Percentiles rank a stretch among this genome's conserved stretches.
Conservation (phyloP, 2,329 filamentous ascomycete genomes). For the Stenocarpella maydis region DNA sequence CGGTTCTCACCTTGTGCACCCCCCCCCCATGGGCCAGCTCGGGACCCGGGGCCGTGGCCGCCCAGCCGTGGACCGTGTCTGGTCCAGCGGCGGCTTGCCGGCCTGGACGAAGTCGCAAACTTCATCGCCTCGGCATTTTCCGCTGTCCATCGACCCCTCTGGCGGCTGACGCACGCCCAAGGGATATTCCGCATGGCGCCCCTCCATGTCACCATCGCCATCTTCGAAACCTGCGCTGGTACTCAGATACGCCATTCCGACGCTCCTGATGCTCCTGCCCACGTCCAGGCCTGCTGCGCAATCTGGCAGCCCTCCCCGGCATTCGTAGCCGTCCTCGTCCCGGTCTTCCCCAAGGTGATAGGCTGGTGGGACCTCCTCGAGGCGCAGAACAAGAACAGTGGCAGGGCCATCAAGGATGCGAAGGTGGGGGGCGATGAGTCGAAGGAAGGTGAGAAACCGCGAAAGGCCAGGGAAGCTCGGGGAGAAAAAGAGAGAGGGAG, state of each 20-base stretch:
- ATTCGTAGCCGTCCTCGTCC: neutral
- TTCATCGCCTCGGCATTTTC: neutral
- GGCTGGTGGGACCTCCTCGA: slow-evolving; percentile 7
- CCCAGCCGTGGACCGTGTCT: neutral
- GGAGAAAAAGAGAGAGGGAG: no score
- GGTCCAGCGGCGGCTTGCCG: neutral
- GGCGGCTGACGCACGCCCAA: neutral
- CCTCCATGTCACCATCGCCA: neutral
- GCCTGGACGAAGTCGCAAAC: neutral
- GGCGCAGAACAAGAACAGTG: neutral
- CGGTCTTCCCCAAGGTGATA: neutral
- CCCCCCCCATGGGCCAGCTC: neutral
- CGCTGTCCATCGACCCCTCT: neutral
- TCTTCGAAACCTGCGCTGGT: slow-evolving; percentile 4
- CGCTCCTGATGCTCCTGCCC: neutral
- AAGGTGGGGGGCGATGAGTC: no score
- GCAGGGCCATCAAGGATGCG: neutral
- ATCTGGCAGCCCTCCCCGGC: neutral
- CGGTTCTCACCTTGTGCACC: neutral
- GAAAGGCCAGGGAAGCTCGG: neutral
- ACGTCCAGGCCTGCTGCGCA: neutral
- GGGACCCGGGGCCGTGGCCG: neutral
- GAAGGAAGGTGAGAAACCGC: neutral
- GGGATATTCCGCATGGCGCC: slow-evolving; percentile 9
- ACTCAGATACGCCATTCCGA: slow-evolving; percentile 6